A percentile compares a stretch with the other conserved stretches of the same genome.
These are phyloP conservation scores for Colletotrichum sp. DNA, from an alignment of 2,329 filamentous ascomycete species.

Conservation along the genomic window DNA sequence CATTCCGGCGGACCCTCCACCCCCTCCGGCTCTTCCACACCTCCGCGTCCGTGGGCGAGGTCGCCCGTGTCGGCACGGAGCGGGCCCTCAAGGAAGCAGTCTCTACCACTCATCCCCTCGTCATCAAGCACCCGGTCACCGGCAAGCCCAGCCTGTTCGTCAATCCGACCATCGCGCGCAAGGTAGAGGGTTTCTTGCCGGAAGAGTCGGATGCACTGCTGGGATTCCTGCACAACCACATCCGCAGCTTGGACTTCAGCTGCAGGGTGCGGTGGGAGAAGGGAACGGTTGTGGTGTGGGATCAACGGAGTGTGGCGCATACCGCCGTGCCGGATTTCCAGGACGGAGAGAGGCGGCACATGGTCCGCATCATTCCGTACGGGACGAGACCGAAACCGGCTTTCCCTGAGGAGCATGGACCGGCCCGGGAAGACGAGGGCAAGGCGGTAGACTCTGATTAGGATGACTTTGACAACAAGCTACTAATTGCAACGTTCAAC, in stretches of 20 bases:
- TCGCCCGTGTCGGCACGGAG: slow-evolving; percentile 29
- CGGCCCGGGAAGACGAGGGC: neutral
- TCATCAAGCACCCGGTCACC: slow-evolving; percentile 33
- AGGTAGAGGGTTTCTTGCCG: slow-evolving; percentile 30
- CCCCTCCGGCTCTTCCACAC: slow-evolving; percentile 19
- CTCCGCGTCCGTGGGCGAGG: slow-evolving; percentile 34
- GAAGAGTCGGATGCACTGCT: slow-evolving; percentile 33
- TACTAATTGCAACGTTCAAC: neutral
- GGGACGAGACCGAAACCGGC: slow-evolving; percentile 26
- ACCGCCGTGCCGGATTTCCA: slow-evolving; percentile 33
- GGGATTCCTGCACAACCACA: slow-evolving; percentile 31
- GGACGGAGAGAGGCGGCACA: slow-evolving; percentile 33
- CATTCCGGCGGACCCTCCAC: slow-evolving; percentile 23
- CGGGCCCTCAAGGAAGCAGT: slow-evolving; percentile 32
- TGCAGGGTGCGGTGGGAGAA: slow-evolving; percentile 34
- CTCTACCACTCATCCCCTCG: slow-evolving; percentile 30
- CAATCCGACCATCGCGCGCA: slow-evolving; percentile 33
- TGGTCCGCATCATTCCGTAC: slow-evolving; percentile 34
- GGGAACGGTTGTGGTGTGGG: slow-evolving; percentile 33
- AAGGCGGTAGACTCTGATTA: neutral
- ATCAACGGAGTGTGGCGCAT: slow-evolving; percentile 30
- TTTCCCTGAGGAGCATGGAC: neutral
- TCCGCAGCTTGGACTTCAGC: slow-evolving; percentile 33
- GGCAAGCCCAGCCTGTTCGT: slow-evolving; percentile 30
- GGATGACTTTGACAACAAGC: neutral